Base-by-base conservation (phyloP, 805 yeast species). In the Teunomyces kruisii region DNA sequence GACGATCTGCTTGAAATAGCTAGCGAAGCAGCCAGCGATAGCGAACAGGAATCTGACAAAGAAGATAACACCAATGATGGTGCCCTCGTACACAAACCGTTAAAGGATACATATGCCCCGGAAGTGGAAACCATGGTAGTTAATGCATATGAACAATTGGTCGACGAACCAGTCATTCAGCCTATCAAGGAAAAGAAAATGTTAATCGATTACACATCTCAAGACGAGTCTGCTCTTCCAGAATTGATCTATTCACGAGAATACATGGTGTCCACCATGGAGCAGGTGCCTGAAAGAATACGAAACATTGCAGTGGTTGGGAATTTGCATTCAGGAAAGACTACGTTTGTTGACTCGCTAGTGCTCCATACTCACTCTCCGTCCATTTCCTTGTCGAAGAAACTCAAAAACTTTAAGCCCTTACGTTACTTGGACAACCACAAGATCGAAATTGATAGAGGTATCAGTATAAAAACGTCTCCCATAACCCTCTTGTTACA, bases 291-390 rank as follows among this genome's bases (percentile, higher is more conserved):
- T 0, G 81, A 80, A 10, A 81, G 84, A 52, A 74, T 84, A 7
- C 74, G 96, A 39, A 91, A 86, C 61, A 67, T 91, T 13, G 86
- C 91, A 0, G 53, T 94, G 1, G 80, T 83, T n/a, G 99, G 99
- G 0, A 79, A 82, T 35, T 59, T 86, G 1, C 87, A 88, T 54
- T 82, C 88, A 4, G 99, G 99, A 1, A 94, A 94, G 65, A 87
- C 98, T 0, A 73, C 88, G 0, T 65, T 91, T 1, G 52, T 88
- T 2, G 97, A 92, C 58, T 61, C 77, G 62, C 62, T 92, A 17
- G 79, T 89, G 0, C 51, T 68, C 2, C 82, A 84, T 45, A 82
- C 96, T 0, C 97, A 89, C 54, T 32, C 54, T 2, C 57, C 65
- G 2, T 45, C 55, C n/a, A 59, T 72, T 4, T 45, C 56, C 13